phyloP scores from a whole-genome alignment of 305 asterid genomes.

The Fraxinus dipetala region DNA sequence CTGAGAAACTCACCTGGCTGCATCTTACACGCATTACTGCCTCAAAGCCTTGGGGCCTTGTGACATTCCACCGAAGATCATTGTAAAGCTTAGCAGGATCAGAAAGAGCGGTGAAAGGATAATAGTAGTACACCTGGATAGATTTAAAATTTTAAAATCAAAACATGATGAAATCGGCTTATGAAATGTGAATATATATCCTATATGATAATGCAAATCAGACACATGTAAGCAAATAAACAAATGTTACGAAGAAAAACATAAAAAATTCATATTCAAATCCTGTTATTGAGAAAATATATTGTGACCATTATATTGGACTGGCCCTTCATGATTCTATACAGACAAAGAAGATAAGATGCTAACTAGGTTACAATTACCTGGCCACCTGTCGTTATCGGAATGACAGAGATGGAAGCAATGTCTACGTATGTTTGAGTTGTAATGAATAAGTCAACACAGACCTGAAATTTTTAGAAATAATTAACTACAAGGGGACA shows the following conservation, averaged over 20 bases:
- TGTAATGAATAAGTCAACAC: constrained; percentile 84
- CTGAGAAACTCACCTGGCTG: constrained; percentile 68
- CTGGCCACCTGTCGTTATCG: constrained; percentile 91
- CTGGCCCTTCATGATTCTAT: constrained; percentile 9
- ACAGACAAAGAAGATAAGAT: constrained; percentile 3
- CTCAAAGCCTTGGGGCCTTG: constrained; percentile 97
- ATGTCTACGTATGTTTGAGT: constrained; percentile 77
- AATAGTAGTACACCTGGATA: constrained; percentile 76
- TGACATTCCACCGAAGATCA: constrained; percentile 98
- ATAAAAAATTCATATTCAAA: neutral
- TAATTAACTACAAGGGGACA: constrained; percentile 16
- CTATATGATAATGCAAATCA: neutral
- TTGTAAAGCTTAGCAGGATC: constrained; percentile 92
- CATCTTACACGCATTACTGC: constrained; percentile 99
- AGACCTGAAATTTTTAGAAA: constrained; percentile 54
- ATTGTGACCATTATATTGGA: neutral
- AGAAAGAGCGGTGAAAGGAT: constrained; percentile 90
- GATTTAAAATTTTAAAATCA: constrained; percentile 22
- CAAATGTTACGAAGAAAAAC: neutral
- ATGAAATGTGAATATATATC: neutral
- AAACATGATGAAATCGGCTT: constrained; percentile 19
- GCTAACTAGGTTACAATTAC: constrained; percentile 31
- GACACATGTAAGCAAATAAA: constrained; percentile 1
- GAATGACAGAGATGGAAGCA: constrained; percentile 80
- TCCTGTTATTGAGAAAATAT: neutral